Evolutionary conservation across 1,284 basidiomycete species (phyloP), one percentile per base, ranked within the genome.

Genomic region (Cryptococcus maquisensis): DNA sequence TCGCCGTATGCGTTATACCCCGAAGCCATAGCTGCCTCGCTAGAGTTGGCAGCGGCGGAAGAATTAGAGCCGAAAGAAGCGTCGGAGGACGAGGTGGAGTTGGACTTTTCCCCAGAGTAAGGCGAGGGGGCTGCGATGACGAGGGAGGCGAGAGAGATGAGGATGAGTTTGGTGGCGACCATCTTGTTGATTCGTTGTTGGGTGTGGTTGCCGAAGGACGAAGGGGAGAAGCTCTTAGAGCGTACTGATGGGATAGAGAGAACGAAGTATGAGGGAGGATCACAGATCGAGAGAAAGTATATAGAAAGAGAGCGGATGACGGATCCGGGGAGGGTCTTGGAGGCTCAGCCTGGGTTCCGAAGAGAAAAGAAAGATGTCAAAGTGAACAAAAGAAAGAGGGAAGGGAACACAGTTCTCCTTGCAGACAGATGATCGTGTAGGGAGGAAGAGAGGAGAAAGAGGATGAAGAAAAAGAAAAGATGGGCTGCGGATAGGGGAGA

Each of bases 71-170:
- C 32, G 6, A 23, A 23, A 6, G 48, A 46, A 18, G 18, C 23
- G 15, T 46, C 35, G 20, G 54, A 40, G 10, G 48, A 45, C 13
- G 26, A 26, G 40, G 15, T 20, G n/a, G 10, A 18, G 13, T 42
- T 12, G 18, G 40, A 16, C 40, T 23, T 42, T 3, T 18, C 18
- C 4, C 40, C 10, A 10, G 18, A 18, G 40, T 42, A 18, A 10
- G 40, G 40, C 12, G 40, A 42, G 8, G 40, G 40, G n/a, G 40
- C 40, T 18, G 40, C 40, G 40, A 42, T 18, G 40, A 18, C 40
- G 40, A 42, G n/a, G 38, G 40, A 35, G 6, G 51, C 38, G 10
- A 55, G 24, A 35, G 47, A 40, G 16, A 49, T 18, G 36, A 49
- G 41, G 41, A 55, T 18, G 32, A 45, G 28, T 12, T 20, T 40